These are phyloP conservation scores for Penicillium diatomitis DNA, from an alignment of 495 filamentous ascomycete genomes.

Conservation along the genomic window DNA sequence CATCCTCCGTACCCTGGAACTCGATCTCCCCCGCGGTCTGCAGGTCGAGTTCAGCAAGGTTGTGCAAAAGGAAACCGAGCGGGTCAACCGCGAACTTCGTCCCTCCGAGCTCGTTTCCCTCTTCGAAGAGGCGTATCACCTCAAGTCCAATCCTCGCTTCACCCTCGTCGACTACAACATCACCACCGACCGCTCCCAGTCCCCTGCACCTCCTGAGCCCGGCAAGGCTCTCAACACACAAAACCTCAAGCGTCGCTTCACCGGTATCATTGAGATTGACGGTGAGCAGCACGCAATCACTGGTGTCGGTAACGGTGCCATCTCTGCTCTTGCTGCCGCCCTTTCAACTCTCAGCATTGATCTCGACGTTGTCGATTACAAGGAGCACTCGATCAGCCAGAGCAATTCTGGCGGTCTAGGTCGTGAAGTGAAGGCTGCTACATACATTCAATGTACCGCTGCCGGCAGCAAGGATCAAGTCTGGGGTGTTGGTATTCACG, in stretches of 20 bases:
- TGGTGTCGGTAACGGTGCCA: conserved; percentile 81
- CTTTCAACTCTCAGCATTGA: conserved; percentile 75
- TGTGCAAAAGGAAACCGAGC: conserved; percentile 71
- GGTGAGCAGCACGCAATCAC: conserved; percentile 66
- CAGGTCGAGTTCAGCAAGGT: conserved; percentile 86
- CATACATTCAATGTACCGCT: conserved; percentile 84
- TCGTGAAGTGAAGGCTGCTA: conserved; percentile 77
- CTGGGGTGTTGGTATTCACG: conserved; percentile 94
- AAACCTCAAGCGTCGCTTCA: conserved; percentile 74
- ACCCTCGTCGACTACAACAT: conserved; percentile 88
- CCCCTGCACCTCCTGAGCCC: conserved; percentile 58
- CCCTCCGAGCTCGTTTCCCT: conserved; percentile 73
- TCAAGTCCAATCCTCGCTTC: conserved; percentile 74
- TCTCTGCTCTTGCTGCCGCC: conserved; percentile 80
- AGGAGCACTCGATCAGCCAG: conserved; percentile 73
- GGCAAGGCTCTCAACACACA: conserved; percentile 64
- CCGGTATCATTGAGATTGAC: conserved; percentile 81
- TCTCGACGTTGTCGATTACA: conserved; percentile 88
- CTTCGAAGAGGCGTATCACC: conserved; percentile 82
- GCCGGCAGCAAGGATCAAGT: conserved; percentile 57
- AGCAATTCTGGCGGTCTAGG: conserved; percentile 43
- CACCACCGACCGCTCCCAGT: conserved; percentile 70
- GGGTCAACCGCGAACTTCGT: conserved; percentile 69
- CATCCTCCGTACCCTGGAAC: conserved; percentile 76
- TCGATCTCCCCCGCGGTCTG: conserved; percentile 86